Base-by-base conservation (phyloP, 805 yeast genomes). In the Cyberlindnera bimundalis region DNA sequence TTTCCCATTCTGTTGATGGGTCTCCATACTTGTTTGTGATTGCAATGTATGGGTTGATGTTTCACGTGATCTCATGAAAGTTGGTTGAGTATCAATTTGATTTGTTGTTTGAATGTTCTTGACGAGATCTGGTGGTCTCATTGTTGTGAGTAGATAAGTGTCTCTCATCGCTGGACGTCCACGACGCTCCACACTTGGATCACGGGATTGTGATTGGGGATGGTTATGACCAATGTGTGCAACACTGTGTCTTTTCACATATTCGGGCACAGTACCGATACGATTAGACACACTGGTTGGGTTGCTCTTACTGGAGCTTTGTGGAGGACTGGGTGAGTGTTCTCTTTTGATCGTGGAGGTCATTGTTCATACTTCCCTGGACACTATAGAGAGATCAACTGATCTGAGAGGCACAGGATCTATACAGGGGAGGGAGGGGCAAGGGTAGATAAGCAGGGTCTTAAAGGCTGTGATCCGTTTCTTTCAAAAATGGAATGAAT, bases 111-210 rank as follows among this genome's bases (percentile, higher is more conserved):
- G 50, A 15, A 51, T 51, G 35, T 51, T 46, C 35, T 42, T 48
- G 13, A 51, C 51, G 4, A 48, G 28, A 25, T 42, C 51, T 11
- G 48, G 33, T 2, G 46, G 45, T 19, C 55, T 33, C 30, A 36
- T 33, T 9, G 31, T 16, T n/a, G 33, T 14, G 7, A 37, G 29
- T 5, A 33, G n/a, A 15, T 24, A 17, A 10, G 24, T 6, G 9
- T 35, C 45, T 23, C 35, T 37, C 31, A 28, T 44, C 16, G 42
- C 12, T 3, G 43, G 23, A 9, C 42, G 45, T 4, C 48, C 44
- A 13, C 46, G 40, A 13, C 40, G 33, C 31, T 36, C 44, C 5
- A 24, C n/a, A 18, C 27, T 32, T 14, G 19, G 27, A 18, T 30
- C 33, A 17, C 33, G 23, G 19, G 33, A 19, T 8, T 19, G 33